Base-by-base conservation (phyloP, 2,329 filamentous ascomycete genomes). In the Beauveria medogensis region DNA sequence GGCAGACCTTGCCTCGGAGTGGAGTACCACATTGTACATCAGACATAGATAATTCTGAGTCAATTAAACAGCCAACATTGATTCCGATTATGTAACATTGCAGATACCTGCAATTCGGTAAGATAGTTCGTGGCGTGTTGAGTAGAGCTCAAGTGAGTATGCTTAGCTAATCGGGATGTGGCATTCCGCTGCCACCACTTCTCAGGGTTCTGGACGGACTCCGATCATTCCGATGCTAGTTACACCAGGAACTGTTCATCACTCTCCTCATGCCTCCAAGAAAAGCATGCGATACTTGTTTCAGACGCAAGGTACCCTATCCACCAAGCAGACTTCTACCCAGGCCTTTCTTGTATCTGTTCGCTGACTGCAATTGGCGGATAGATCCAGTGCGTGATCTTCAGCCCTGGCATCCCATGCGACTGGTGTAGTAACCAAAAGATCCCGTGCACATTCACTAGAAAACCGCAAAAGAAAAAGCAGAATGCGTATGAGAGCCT, bases 371-470 rank as follows among this genome's bases (percentile, higher is more conserved):
- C 20, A 37, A 37, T 37, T 5, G 12, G 4, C 16, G 44, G 8
- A 5, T 44, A 63, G 62, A 63, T 63, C 55, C 62, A 59, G 53
- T 63, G 62, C 37, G 59, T 26, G 7, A 62, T 63, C n/a, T 40
- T 52, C 4, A 51, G 30, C 16, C 51, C 62, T 4, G 60, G 62
- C n/a, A 16, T 26, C 5, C 51, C 62, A 18, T 63, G 62, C 18
- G 22, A 63, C n/a, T 63, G 62, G 62, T 63, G 62, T 46, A 44
- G 28, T 26, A 51, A 63, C 12, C 62, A 63, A 30, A 22, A 46
- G 7, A 47, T 59, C 10, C n/a, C 46, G 26, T 63, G 62, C 51
- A 63, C 62, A 6, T 63, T 63, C 40, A 47, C 26, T 16, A 52
- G 62, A 20, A 22, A 34, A 28, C 37, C 62, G 14, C 48, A 62